These are phyloP conservation scores for Aspergillus sp. DNA, from an alignment of 2,329 filamentous ascomycete genomes.

Conservation along the genomic window DNA sequence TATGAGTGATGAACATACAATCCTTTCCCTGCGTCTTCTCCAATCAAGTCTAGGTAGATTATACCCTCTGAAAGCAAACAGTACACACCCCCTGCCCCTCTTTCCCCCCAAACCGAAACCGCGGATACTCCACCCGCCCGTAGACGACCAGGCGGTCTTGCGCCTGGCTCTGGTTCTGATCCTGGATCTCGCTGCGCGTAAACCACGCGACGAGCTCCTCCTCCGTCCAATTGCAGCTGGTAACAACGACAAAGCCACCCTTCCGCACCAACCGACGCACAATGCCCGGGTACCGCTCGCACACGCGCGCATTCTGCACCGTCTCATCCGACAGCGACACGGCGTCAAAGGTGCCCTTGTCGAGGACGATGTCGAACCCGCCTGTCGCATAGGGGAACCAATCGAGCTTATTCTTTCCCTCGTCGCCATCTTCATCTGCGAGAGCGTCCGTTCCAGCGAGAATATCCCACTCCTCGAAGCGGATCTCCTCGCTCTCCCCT, in stretches of 20 bases:
- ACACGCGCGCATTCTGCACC: constrained; percentile 50
- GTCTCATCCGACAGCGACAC: constrained; percentile 64
- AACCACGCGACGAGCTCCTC: constrained; percentile 82
- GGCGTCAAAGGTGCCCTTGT: constrained; percentile 98
- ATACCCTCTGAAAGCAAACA: constrained; percentile 68
- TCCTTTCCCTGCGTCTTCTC: too few species aligned
- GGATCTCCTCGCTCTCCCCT: constrained; percentile 27
- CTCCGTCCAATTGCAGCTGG: constrained; percentile 98
- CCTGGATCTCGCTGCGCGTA: constrained; percentile 48
- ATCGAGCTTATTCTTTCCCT: constrained; percentile 13
- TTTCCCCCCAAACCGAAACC: constrained; percentile 84
- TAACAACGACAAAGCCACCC: constrained; percentile 77
- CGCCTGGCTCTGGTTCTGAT: constrained; percentile 25
- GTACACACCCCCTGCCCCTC: constrained; percentile 88
- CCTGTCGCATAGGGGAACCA: constrained; percentile 42
- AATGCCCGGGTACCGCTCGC: constrained; percentile 71
- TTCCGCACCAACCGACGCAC: constrained; percentile 67
- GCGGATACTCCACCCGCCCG: constrained; percentile 74
- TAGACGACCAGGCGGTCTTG: constrained; percentile 59
- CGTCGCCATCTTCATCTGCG: background rate
- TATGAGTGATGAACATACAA: too few species aligned
- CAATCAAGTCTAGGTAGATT: background rate
- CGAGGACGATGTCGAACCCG: constrained; percentile 88
- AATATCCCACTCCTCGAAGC: constrained; percentile 65
- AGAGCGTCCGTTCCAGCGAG: constrained; percentile 45